phyloP scores from a whole-genome alignment of 164 flowering plant species.

The Stephania japonica region DNA sequence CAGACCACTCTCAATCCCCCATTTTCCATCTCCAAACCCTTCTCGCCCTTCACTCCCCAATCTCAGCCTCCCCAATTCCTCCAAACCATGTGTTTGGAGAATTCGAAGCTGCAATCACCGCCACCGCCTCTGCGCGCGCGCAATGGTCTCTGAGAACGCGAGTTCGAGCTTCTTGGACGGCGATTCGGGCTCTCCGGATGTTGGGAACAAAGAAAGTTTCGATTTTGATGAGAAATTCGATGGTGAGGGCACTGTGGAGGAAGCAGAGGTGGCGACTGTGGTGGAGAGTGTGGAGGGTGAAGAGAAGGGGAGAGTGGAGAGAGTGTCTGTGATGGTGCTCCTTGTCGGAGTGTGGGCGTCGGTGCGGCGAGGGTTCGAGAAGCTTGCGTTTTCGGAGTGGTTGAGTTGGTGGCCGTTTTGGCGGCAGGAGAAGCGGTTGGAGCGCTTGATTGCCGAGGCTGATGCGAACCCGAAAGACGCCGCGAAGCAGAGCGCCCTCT shows the following conservation, averaged over 20 bases:
- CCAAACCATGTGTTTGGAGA: background rate
- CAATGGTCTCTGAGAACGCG: constrained; percentile 7
- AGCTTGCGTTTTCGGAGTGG: constrained; percentile 38
- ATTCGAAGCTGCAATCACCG: background rate
- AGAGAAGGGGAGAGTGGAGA: constrained; percentile 21
- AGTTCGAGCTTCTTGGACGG: constrained; percentile 10
- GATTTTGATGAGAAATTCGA: constrained; percentile 14
- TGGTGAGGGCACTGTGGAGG: constrained; percentile 3
- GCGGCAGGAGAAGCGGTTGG: constrained; percentile 70
- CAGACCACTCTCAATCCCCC: constrained; percentile 24
- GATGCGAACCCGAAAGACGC: constrained; percentile 79
- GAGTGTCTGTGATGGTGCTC: constrained; percentile 49
- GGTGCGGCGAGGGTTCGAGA: constrained; percentile 40
- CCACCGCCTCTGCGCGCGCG: background rate
- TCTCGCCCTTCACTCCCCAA: background rate
- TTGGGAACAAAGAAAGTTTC: background rate
- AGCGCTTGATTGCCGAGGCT: constrained; percentile 65
- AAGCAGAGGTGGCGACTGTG: background rate
- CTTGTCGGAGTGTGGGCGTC: constrained; percentile 52
- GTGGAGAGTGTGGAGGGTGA: background rate
- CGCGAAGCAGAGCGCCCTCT: constrained; percentile 52
- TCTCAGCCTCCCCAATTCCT: background rate
- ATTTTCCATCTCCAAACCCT: constrained; percentile 15
- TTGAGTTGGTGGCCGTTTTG: constrained; percentile 81
- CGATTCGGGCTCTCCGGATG: constrained; percentile 9